Evolutionary conservation across 1,284 basidiomycete genomes (phyloP).

Genomic region (Termitomyces sp.): DNA sequence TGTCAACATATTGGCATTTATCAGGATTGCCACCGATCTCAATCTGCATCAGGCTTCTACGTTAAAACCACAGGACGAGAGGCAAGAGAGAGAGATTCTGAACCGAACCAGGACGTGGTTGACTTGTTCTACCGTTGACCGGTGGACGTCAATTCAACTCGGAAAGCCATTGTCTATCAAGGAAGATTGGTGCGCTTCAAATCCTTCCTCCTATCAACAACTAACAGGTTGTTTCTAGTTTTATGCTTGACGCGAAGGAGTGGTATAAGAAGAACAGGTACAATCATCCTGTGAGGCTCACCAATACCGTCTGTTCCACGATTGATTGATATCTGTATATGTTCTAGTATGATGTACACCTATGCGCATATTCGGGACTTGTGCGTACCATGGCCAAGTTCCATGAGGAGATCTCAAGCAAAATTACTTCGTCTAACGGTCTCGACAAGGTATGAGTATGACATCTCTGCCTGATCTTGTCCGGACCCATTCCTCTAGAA

Average conservation of each 20-base stretch:
- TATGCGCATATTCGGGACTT: not conserved
- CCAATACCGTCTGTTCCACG: not conserved
- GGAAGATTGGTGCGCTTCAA: not conserved
- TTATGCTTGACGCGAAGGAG: not conserved
- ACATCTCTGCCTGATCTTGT: not conserved
- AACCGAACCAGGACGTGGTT: not conserved
- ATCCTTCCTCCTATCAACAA: not conserved
- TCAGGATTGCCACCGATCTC: not conserved
- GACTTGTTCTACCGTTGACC: not conserved
- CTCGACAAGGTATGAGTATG: not conserved
- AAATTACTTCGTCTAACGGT: not conserved
- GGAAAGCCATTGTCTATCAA: not conserved
- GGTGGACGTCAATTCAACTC: not conserved
- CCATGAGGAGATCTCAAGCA: not conserved
- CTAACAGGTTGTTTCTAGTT: not conserved
- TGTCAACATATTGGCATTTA: not conserved
- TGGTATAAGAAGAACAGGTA: not conserved
- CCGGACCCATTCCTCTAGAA: not conserved
- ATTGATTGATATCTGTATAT: not conserved
- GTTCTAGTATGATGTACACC: not conserved
- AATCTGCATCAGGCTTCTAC: not conserved
- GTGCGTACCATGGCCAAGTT: not conserved
- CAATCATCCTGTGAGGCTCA: not conserved
- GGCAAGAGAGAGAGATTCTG: not conserved
- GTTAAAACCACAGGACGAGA: not conserved